These are phyloP conservation scores for Kwoniella bestiolae DNA, from an alignment of 768 basidiomycete genomes.

Conservation along the genomic window DNA sequence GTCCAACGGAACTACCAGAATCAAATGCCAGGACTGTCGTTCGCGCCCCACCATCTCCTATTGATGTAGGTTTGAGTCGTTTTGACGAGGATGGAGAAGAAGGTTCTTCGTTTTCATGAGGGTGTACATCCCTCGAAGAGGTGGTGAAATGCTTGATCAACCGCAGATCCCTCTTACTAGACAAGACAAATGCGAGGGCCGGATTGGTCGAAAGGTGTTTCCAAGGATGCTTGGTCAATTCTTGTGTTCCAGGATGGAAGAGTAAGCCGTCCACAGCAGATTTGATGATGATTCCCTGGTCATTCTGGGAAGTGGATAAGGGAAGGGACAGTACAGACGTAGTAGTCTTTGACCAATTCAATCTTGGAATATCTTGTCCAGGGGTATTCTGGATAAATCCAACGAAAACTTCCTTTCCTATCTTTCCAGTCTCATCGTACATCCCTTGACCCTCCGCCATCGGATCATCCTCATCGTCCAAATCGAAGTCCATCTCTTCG, in stretches of 20 bases:
- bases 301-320: slow-evolving; percentile 20
- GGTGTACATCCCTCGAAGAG: slow-evolving; percentile 14
- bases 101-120: slow-evolving; percentile 16
- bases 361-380: slow-evolving; percentile 59
- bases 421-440: slow-evolving; percentile 44
- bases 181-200: slow-evolving; percentile 89
- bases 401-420: slow-evolving; percentile 69
- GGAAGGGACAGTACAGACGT: slow-evolving; percentile 51
- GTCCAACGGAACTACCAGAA: slow-evolving; percentile 61
- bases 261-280: slow-evolving; percentile 56
- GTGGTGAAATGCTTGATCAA: slow-evolving; percentile 75
- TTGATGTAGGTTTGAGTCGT: not conserved
- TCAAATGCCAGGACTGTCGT: slow-evolving; percentile 77
- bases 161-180: slow-evolving; percentile 85
- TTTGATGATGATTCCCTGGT: slow-evolving; percentile 38
- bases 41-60: not conserved
- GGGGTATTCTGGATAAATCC: slow-evolving; percentile 66
- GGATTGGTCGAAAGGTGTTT: slow-evolving; percentile 78
- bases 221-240: slow-evolving; percentile 39
- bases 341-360: slow-evolving; percentile 76
- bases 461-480: slow-evolving; percentile 64
- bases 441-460: slow-evolving; percentile 62
- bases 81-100: slow-evolving; percentile 4
- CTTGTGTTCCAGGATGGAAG: slow-evolving; percentile 38
- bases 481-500: slow-evolving; percentile 78